phyloP scores from a whole-genome alignment of 2,329 filamentous ascomycete genomes.

The Madurella mycetomatis region DNA sequence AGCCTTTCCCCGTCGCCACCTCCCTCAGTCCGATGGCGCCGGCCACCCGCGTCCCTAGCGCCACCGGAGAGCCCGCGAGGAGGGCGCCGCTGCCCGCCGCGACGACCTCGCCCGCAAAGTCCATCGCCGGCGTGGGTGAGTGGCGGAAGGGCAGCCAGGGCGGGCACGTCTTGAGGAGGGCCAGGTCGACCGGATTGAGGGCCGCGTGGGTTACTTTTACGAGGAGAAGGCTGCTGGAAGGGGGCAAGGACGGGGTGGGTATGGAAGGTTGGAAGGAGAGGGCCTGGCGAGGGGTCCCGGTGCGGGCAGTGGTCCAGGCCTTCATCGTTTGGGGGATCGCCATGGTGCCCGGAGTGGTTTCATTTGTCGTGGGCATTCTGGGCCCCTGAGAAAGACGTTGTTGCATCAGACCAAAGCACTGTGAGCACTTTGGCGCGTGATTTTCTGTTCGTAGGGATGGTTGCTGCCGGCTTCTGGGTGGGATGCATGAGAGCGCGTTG shows the following conservation, averaged over 20 bases:
- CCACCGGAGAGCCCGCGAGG: slow-evolving; percentile 10
- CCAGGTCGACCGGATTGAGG: slow-evolving; percentile 37
- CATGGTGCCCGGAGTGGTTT: too few species aligned
- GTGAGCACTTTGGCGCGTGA: too few species aligned
- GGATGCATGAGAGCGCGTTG: too few species aligned
- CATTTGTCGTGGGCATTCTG: too few species aligned
- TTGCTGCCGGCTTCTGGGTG: too few species aligned
- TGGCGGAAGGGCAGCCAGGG: slow-evolving; percentile 34
- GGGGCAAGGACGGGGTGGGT: slow-evolving; percentile 1
- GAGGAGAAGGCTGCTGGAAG: slow-evolving; percentile 22
- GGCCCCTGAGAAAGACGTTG: too few species aligned
- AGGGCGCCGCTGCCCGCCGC: slow-evolving; percentile 24
- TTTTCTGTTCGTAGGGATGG: too few species aligned
- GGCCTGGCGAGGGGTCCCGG: slow-evolving; percentile 7
- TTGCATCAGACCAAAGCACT: too few species aligned
- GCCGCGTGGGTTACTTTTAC: slow-evolving; percentile 33
- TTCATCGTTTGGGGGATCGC: not conserved
- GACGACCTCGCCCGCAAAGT: slow-evolving; percentile 35
- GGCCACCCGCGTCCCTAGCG: slow-evolving; percentile 27
- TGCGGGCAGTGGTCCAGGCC: slow-evolving; percentile 9
- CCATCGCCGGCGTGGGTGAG: slow-evolving; percentile 31
- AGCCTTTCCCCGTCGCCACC: slow-evolving; percentile 30
- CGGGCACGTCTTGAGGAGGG: slow-evolving; percentile 30
- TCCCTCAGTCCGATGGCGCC: slow-evolving; percentile 30
- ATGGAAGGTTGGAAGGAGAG: slow-evolving; percentile 11